Base-by-base conservation (phyloP, 768 basidiomycete species). In the Gautieria morchelliformis region DNA sequence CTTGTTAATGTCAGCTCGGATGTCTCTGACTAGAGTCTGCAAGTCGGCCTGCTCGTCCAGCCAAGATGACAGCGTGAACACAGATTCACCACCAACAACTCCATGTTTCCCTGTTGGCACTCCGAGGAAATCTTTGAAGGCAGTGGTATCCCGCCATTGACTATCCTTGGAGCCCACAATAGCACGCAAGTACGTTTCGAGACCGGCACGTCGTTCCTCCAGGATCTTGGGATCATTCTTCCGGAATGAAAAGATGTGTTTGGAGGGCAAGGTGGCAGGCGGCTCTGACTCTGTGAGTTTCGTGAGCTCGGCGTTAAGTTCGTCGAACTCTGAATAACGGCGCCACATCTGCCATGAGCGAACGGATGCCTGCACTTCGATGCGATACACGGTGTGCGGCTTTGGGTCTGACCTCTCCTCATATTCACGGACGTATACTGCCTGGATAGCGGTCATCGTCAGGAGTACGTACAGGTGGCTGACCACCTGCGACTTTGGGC, bases 291-390 rank as follows among this genome's bases (percentile, higher is more conserved):
- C 85, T n/a, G 81, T 80, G n/a, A 84, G 80, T 66, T 87, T 85
- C 27, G 79, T 78, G 64, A 96, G 81, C 64, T 93, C 87, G 8
- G 80, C 78, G 69, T 94, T 81, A 7, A 98, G 82, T 64, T 90
- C 84, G 66, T 80, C 84, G 72, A 98, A 98, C 72, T 96, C 93
- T 44, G 91, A 93, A 73, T 97, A 98, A 51, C 95, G 87, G 58
- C 87, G 78, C 83, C 88, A 89, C 78, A 96, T 89, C 58, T 87
- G 82, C 93, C 94, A 97, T 67, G 90, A 86, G 60, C 89, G 85
- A 30, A 93, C 89, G 56, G 90, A 84, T 6, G 92, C 92, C 63
- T 88, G 83, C 63, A 97, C 84, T 65, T 85, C 80, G 67, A 95
- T 87, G 60, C 78, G 78, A 72, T 87, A 95, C 63, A 88, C 89